Evolutionary conservation across 2,329 filamentous ascomycete genomes (phyloP).

Genomic region (Hortaea sp.): DNA sequence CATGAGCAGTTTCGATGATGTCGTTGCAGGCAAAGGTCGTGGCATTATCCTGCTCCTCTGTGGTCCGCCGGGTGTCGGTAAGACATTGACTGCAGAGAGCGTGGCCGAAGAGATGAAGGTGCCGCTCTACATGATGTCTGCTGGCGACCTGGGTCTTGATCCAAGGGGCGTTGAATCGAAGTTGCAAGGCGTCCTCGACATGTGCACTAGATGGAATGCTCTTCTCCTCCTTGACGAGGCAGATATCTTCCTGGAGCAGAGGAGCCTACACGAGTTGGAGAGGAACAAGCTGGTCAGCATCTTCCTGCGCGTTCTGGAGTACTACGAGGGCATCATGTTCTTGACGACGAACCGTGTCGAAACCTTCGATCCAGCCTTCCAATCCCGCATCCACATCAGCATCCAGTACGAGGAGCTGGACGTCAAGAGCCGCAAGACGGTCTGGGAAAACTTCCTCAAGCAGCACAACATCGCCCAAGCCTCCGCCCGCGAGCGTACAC

Average conservation of each 20-base stretch:
- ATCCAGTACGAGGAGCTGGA: slow-evolving; percentile 19
- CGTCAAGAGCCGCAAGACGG: slow-evolving; percentile 20
- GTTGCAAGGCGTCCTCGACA: slow-evolving; percentile 55
- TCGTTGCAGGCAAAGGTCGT: slow-evolving; percentile 29
- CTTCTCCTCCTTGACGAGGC: slow-evolving; percentile 78
- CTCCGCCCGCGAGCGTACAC: slow-evolving; percentile 10
- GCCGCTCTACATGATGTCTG: slow-evolving; percentile 32
- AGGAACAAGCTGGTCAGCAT: slow-evolving; percentile 61
- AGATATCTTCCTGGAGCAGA: slow-evolving; percentile 72
- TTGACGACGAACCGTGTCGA: slow-evolving; percentile 31
- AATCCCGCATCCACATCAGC: slow-evolving; percentile 27
- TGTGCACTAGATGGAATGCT: slow-evolving; percentile 79
- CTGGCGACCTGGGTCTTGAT: slow-evolving; percentile 29
- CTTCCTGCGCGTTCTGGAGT: slow-evolving; percentile 28
- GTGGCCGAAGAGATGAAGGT: slow-evolving; percentile 28
- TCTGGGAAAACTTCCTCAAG: slow-evolving; percentile 38
- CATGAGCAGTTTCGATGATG: slow-evolving; percentile 19
- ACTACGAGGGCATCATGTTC: slow-evolving; percentile 35
- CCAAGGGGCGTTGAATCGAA: slow-evolving; percentile 34
- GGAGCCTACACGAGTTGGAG: slow-evolving; percentile 70
- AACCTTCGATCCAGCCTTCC: slow-evolving; percentile 32
- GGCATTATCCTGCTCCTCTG: slow-evolving; percentile 24
- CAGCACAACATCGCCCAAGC: slow-evolving; percentile 17
- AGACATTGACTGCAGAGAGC: slow-evolving; percentile 32
- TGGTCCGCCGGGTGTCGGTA: slow-evolving; percentile 24